Conservation (phyloP, 345 rosid genomes). For the Eucalyptus guilfoylei region DNA sequence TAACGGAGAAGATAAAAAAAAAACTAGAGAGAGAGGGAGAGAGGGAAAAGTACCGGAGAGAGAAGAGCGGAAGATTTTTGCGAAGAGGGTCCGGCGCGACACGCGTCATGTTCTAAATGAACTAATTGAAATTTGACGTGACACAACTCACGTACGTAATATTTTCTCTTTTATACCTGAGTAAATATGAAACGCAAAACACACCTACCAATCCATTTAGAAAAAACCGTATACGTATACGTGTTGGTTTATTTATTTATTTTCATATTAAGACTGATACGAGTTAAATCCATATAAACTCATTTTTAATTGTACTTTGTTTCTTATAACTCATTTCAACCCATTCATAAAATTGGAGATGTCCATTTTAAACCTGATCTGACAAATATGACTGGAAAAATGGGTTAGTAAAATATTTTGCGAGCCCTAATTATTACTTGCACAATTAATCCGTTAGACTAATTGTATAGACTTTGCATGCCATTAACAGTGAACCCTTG, state of each 20-base stretch:
- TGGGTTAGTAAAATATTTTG: neutral
- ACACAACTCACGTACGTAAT: too few relatives aligned
- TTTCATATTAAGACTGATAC: neutral
- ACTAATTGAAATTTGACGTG: too few relatives aligned
- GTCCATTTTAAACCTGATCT: neutral
- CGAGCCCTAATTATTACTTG: neutral
- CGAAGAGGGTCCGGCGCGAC: too few relatives aligned
- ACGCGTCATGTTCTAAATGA: accelerated
- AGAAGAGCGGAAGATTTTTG: too few relatives aligned
- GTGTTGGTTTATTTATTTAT: neutral
- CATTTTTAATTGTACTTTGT: neutral
- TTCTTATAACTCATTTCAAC: too few relatives aligned
- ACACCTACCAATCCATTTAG: too few relatives aligned
- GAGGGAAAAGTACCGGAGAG: too few relatives aligned
- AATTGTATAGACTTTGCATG: neutral
- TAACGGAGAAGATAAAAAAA: too few relatives aligned
- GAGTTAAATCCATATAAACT: neutral
- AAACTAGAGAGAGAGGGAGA: too few relatives aligned
- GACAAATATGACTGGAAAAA: neutral
- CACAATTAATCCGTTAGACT: neutral
- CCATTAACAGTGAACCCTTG: neutral
- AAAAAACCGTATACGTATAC: too few relatives aligned
- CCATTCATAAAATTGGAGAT: neutral
- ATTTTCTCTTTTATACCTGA: too few relatives aligned
- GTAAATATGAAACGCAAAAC: too few relatives aligned